Conservation (phyloP, 352 stramenopile species). For the Pilasporangium apinafurcum region DNA sequence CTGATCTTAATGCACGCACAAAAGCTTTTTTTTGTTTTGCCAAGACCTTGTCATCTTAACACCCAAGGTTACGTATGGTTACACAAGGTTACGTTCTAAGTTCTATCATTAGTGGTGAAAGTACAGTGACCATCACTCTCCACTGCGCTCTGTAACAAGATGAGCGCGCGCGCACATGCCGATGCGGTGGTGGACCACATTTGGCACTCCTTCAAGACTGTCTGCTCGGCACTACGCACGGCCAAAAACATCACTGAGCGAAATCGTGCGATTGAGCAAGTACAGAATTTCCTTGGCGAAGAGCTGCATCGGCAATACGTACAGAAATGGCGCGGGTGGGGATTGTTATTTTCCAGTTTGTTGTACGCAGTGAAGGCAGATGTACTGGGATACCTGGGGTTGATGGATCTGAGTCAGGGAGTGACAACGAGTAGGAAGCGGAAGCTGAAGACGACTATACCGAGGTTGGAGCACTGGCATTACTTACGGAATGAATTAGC, state of each 20-base stretch:
- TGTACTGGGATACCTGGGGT: conserved; percentile 28
- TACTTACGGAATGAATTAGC: conserved; percentile 60
- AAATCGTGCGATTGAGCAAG: conserved; percentile 14
- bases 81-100: too few species aligned
- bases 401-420: neutral
- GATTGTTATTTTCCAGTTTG: conserved; percentile 40
- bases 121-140: too few species aligned
- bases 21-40: too few species aligned
- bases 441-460: conserved; percentile 18
- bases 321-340: conserved; percentile 72
- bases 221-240: conserved; percentile 37
- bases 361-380: conserved; percentile 46
- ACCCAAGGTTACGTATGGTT: too few species aligned
- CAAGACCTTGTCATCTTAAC: too few species aligned
- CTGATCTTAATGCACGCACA: too few species aligned
- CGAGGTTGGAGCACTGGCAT: conserved; percentile 43
- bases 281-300: conserved; percentile 47
- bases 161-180: neutral
- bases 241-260: conserved; percentile 34
- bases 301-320: conserved; percentile 41
- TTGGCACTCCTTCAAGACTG: conserved; percentile 34
- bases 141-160: too few species aligned
- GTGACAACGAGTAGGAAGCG: conserved; percentile 11
- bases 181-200: conserved; percentile 16
- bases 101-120: too few species aligned